Base-by-base conservation (phyloP, 352 stramenopile genomes). In the Plasmopara viticola region DNA sequence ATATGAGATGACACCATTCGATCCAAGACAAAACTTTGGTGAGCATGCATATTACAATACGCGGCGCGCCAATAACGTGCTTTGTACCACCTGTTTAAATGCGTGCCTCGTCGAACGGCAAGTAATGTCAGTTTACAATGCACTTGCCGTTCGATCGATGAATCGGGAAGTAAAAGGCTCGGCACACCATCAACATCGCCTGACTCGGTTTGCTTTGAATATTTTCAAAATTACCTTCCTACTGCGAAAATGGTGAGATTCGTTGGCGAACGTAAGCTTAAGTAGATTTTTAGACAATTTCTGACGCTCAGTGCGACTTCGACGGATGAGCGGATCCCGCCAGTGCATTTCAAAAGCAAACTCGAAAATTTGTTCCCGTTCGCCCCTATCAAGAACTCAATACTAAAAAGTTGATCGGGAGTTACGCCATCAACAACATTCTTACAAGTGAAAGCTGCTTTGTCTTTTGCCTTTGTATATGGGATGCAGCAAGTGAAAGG, bases 11-110 rank as follows among this genome's bases (percentile, higher is more conserved):
- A 88, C 3, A 65, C 78, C 38, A 87, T 68, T 14, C 44, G 45
- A 57, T 89, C 90, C 56, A 92, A 92, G 18, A 90, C 34, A 44
- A 70, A 80, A 55, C 78, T 92, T 42, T 92, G 82, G 54, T 87
- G 90, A 45, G 78, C 73, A 48, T 92, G 82, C 39, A 90, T 61
- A 25, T 49, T 77, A 89, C 73, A 92, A 83, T 9, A 77, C 50
- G 0, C 78, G 82, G 9, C 78, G 74, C 15, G 70, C 67, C 43
- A 84, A 87, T 12, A 77, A 56, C 14, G 89, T 56, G 18, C 51
- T 72, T 18, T 65, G 58, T 28, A 90, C 54, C 13, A 70, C 79
- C 14, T 76, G 70, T 33, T 90, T 68, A 45, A 72, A 87, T 6
- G 74, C 66, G 12, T 73, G 60, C 0, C 40, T 20, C 6, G 78